These are phyloP conservation scores for Protea cynaroides DNA, from an alignment of 164 flowering plant genomes.

Conservation along the genomic window DNA sequence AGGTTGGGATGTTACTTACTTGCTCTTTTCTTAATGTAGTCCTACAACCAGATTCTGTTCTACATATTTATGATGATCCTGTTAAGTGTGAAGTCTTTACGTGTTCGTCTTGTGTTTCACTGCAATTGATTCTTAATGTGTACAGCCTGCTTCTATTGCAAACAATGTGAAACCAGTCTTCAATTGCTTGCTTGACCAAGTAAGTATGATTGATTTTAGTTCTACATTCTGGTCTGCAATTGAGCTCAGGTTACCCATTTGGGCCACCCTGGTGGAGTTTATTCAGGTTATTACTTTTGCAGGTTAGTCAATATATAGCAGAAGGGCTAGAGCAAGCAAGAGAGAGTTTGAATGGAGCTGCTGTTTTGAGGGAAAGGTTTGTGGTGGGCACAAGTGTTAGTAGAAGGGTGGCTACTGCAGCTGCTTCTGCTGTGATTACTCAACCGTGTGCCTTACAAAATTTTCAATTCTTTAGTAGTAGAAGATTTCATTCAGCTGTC, in stretches of 20 bases:
- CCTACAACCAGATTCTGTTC: not conserved
- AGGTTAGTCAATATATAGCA: conserved; percentile 89
- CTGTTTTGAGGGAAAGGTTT: conserved; percentile 88
- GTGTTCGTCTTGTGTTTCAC: not conserved
- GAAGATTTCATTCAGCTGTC: not conserved
- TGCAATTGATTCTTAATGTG: conserved; percentile 9
- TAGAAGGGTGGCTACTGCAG: conserved; percentile 96
- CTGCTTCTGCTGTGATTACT: conserved; percentile 92
- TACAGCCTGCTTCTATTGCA: conserved; percentile 89
- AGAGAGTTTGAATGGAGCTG: conserved; percentile 91
- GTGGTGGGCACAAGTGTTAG: conserved; percentile 78
- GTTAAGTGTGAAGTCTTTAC: not conserved
- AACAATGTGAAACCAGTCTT: conserved; percentile 76
- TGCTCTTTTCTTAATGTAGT: not conserved
- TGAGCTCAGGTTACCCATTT: not conserved
- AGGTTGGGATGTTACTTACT: not conserved
- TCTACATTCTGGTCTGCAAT: too few species aligned
- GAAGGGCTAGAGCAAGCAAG: conserved; percentile 94
- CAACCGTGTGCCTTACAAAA: conserved; percentile 6
- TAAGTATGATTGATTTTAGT: conserved; percentile 31
- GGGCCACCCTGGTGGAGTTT: not conserved
- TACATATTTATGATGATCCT: not conserved
- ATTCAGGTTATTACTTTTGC: conserved; percentile 14
- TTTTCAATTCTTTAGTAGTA: not conserved
- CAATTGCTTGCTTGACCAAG: conserved; percentile 90